Evolutionary conservation across 2,329 filamentous ascomycete species (phyloP).

Genomic region (Fonsecaea pedrosoi): DNA sequence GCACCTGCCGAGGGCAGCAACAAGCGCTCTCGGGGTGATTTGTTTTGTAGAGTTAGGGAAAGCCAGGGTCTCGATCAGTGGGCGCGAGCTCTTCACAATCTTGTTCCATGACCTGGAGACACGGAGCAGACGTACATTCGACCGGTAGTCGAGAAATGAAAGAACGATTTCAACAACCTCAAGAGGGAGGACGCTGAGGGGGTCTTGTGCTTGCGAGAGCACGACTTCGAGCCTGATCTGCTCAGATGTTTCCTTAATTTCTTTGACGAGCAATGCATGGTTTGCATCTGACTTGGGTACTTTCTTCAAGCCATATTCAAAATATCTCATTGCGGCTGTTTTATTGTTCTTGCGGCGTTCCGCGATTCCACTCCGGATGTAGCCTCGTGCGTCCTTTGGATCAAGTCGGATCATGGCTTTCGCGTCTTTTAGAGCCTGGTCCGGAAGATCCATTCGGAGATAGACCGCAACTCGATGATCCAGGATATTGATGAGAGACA

Average conservation of each 20-base stretch:
- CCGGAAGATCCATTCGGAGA: conserved; percentile 58
- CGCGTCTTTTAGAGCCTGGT: conserved; percentile 63
- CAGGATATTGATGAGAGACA: conserved; percentile 38
- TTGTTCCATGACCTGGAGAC: conserved; percentile 63
- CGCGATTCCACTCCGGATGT: conserved; percentile 61
- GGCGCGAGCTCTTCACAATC: conserved; percentile 56
- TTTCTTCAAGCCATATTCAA: conserved; percentile 63
- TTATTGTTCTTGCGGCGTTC: conserved; percentile 56
- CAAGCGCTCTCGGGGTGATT: conserved; percentile 46
- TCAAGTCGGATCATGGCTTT: conserved; percentile 61
- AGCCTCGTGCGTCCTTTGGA: conserved; percentile 62
- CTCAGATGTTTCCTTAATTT: conserved; percentile 49
- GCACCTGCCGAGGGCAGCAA: conserved; percentile 47
- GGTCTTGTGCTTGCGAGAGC: conserved; percentile 50
- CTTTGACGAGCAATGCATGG: conserved; percentile 20
- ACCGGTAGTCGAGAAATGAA: conserved; percentile 58
- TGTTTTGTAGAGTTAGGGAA: conserved; percentile 54
- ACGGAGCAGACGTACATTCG: conserved; percentile 58
- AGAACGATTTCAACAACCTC: conserved; percentile 62
- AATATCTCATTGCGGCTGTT: conserved; percentile 62
- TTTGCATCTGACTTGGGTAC: conserved; percentile 50
- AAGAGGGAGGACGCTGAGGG: conserved; percentile 60
- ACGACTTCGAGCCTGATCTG: conserved; percentile 49
- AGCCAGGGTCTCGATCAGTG: conserved; percentile 62
- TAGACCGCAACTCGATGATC: conserved; percentile 44